Percentiles rank a stretch among this genome's conserved stretches.
phyloP scores from a whole-genome alignment of 1,139 yeast species.

The Fermentozyma sake region DNA sequence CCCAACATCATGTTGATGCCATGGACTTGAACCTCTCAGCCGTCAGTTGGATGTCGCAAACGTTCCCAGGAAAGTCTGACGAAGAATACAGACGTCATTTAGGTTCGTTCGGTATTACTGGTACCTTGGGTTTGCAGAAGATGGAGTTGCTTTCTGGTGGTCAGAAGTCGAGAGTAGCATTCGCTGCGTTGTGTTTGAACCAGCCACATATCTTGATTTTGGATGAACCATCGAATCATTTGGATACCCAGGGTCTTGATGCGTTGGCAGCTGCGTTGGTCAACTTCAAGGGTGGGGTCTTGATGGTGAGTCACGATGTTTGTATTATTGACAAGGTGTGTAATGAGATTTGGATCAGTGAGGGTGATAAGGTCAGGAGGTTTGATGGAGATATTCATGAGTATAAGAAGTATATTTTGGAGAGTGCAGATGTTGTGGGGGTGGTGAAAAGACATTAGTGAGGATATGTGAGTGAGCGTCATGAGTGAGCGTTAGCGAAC shows the following conservation, averaged over 20 bases:
- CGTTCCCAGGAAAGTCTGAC: slow-evolving; percentile 90
- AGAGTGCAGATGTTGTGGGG: slow-evolving; percentile 76
- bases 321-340: slow-evolving; percentile 83
- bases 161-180: slow-evolving; percentile 96
- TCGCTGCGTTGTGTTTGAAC: slow-evolving; percentile 86
- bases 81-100: slow-evolving; percentile 96
- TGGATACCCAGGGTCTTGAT: slow-evolving; percentile 97
- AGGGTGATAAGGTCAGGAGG: slow-evolving; percentile 70
- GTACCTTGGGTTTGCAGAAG: slow-evolving; percentile 86
- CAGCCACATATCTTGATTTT: slow-evolving; percentile 90
- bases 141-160: slow-evolving; percentile 93
- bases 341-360: slow-evolving; percentile 94
- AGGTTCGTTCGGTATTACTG: slow-evolving; percentile 96
- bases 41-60: slow-evolving; percentile 88
- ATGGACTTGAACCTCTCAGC: slow-evolving; percentile 89
- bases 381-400: slow-evolving; percentile 83
- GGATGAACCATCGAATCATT: slow-evolving; percentile 98
- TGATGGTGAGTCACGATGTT: slow-evolving; percentile 98
- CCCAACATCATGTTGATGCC: slow-evolving; percentile 99
- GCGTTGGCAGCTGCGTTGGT: slow-evolving; percentile 87
- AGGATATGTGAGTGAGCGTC: neutral
- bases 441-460: slow-evolving; percentile 75
- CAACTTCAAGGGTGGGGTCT: slow-evolving; percentile 88
- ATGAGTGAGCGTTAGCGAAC: neutral
- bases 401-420: slow-evolving; percentile 83